Evolutionary conservation across 2,329 filamentous ascomycete genomes (phyloP), one percentile per base, ranked within the genome.

Genomic region (Anisogramma anomala): DNA sequence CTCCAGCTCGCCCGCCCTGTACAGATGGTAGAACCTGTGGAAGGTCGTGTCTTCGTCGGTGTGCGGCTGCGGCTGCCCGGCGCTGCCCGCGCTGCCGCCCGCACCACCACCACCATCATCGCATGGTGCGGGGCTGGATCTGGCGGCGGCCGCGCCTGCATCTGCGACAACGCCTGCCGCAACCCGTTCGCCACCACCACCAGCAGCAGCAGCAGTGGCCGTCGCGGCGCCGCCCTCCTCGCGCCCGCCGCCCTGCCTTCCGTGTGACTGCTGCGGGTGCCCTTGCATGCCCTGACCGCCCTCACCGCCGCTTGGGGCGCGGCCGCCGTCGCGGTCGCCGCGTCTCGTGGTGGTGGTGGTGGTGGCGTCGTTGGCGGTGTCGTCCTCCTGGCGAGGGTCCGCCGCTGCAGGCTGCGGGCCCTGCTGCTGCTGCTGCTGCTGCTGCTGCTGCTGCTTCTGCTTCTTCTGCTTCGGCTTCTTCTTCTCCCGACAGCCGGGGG

Each of bases 21-120:
- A 98, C 19, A 98, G 68, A 62, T 98, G 91, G 58, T 98, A 98
- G 59, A 94, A 98, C 39, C 91, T 74, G 58, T 94, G 78, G 57
- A 84, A 94, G 1, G 79, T 85, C 56, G 67, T 67, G 19, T 73
- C 62, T 43, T 51, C 53, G 53, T 50, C 55, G 15, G 41, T 18
- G 19, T 33, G 31, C 20, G 33, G 1, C 53, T 36, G 19, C 27
- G 18, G 34, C 33, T 45, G 42, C 28, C 18, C 32, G 39, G 31
- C 33, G 14, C 37, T 45, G 33, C 36, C 36, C 33, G 36, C 30
- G 31, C 15, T 17, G 28, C 28, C 14, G 28, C 28, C 14, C 4
- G n/a, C 6, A 9, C 13, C 26, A 6, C n/a, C 26, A 9, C 7
- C 26, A 11, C n/a, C n/a, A 11, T 28, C 26, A 28, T 11, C 26